phyloP scores from a whole-genome alignment of 352 stramenopile species.

The Phytophthora meadii region DNA sequence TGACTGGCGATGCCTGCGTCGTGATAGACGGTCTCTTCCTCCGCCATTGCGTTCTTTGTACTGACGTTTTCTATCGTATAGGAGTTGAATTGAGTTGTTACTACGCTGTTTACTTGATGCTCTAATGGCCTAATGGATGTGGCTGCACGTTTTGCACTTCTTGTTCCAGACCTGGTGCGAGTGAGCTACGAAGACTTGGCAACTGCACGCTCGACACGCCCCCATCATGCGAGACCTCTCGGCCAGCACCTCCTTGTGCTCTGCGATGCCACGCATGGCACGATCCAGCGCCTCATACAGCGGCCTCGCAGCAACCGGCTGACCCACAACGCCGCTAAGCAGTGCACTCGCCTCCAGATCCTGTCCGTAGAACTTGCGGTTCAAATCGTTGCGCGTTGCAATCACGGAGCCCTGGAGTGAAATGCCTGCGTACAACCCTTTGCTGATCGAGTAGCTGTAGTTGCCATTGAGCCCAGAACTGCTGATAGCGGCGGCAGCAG shows the following conservation, averaged over 20 bases:
- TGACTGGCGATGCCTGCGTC: conserved; percentile 10
- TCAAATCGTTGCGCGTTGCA: conserved; percentile 79
- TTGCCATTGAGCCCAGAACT: conserved; percentile 72
- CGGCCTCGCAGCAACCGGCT: conserved; percentile 51
- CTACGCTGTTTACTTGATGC: no score
- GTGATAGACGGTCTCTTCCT: conserved; percentile 4
- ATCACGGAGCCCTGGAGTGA: conserved; percentile 92
- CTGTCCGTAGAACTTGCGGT: conserved; percentile 93
- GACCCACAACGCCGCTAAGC: conserved; percentile 46
- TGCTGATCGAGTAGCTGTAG: conserved; percentile 92
- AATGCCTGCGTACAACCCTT: conserved; percentile 91
- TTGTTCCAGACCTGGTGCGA: conserved; percentile 68
- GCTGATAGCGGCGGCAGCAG: conserved; percentile 65
- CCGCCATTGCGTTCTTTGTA: neutral
- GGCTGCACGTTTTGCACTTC: conserved; percentile 65
- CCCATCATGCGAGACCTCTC: conserved; percentile 52
- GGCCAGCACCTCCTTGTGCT: conserved; percentile 43
- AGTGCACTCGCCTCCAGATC: conserved; percentile 56
- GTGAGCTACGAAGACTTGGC: conserved; percentile 52
- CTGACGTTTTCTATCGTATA: no score
- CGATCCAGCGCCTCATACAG: conserved; percentile 67
- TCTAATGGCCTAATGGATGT: conserved; percentile 45
- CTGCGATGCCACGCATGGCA: conserved; percentile 51
- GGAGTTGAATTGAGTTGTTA: no score
- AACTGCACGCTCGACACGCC: conserved; percentile 50